Base-by-base conservation (phyloP, 2,329 filamentous ascomycete species). In the Colletotrichum plurivorum region DNA sequence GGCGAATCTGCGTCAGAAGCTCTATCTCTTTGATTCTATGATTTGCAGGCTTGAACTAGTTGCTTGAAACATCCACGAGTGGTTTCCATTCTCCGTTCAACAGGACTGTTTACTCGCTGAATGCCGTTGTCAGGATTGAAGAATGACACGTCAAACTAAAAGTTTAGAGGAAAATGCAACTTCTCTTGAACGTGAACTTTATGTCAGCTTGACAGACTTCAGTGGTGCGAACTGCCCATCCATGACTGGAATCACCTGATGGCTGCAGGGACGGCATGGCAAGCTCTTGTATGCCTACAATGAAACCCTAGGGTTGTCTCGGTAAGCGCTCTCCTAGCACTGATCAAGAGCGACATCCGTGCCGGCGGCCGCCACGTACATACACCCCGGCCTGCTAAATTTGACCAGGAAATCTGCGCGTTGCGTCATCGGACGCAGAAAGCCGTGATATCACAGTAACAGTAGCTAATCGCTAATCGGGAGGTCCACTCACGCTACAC, bases 351-450 rank as follows among this genome's bases (percentile, higher is more conserved):
- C 48, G 36, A 39, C 46, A 15, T 51, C 46, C 20, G 57, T 27
- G 57, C 57, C 10, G 31, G 31, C 31, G 31, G 31, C 31, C 57
- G 57, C 54, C 60, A 46, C 46, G 36, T 63, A 57, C 64, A 22
- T 52, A 45, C 43, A 39, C 36, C n/a, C 16, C 13, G 36, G 46
- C 51, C 13, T 52, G 13, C 25, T 46, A 52, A 46, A 53, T 16
- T 53, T 52, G 51, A 58, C 20, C 15, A 15, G 52, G 52, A 39
- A 22, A 25, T 52, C 39, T 57, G 58, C 43, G 13, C 43, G 45
- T 31, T 36, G 15, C 41, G 48, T 62, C 51, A 25, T 43, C 49
- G 39, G 18, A 9, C 56, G 36, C 16, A 43, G 61, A 15, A 57
- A 63, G 45, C 52, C 12, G 22, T n/a, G 22, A 13, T 27, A 46